Evolutionary conservation across 2,329 filamentous ascomycete genomes (phyloP), one percentile per base, ranked within the genome.

Genomic region (Macroventuria anomochaeta): DNA sequence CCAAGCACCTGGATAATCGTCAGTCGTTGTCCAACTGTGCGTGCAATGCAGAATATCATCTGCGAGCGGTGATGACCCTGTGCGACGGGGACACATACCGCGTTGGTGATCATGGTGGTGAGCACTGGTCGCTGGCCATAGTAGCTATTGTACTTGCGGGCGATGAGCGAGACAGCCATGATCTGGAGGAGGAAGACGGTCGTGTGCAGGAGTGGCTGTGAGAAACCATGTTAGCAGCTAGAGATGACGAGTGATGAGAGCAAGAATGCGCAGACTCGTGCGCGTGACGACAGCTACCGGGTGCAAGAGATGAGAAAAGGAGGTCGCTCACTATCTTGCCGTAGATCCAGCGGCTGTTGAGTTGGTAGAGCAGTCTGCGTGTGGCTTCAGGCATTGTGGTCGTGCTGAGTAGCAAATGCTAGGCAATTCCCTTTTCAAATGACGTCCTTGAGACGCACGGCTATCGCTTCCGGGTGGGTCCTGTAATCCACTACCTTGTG

Each of bases 21-120:
- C 33, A 67, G 63, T 34, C 3, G 20, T 29, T 51, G 32, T 18
- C 8, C 36, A 32, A 38, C 23, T 3, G 15, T 28, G 3, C 7
- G 12, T 25, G 7, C 12, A 26, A 25, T 32, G 23, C 26, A 38
- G 18, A 29, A 1, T 8, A 21, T 20, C 8, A 15, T 3, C 17
- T 47, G 29, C 23, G 21, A 34, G n/a, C 6, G n/a, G 36, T 46
- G 29, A 13, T 21, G 18, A 18, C 23, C 3, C 21, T 36, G 54
- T 40, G 41, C 43, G 26, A 26, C 39, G 40, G n/a, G 42, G 48
- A 62, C 47, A 73, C 84, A 71, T 85, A 89, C 88, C 63, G 95
- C 90, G 79, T 99, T 99, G 74, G 93, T 96, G 72, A 97, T 91
- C 93, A 99, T 99, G 77, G 96, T 99, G 58, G 95, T 99, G 69